Evolutionary conservation across 1,284 basidiomycete genomes (phyloP).

Genomic region (Ganoderma lucidum): DNA sequence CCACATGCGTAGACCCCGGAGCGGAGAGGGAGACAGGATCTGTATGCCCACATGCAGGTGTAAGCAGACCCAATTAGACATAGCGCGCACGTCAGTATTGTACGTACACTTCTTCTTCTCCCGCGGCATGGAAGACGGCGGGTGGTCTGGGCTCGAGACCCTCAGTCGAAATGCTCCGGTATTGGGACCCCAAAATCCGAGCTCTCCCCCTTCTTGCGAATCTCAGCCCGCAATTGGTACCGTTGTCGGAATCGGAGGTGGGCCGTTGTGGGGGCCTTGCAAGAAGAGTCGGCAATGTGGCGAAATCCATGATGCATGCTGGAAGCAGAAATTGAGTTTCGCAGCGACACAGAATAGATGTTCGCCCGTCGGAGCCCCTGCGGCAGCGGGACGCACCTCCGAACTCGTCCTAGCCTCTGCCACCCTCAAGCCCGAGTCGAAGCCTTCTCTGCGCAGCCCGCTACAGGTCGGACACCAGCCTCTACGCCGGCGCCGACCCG

Average conservation of each 20-base stretch:
- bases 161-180: background rate
- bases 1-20: background rate
- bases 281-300: background rate
- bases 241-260: no score
- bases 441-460: background rate
- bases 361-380: background rate
- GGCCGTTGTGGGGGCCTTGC: no score
- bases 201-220: no score
- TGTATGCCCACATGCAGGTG: background rate
- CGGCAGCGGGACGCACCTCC: background rate
- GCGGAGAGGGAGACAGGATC: background rate
- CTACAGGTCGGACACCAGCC: background rate
- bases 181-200: background rate
- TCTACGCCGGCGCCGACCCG: conserved; percentile 1
- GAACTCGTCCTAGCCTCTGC: background rate
- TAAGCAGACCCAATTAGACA: background rate
- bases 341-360: background rate
- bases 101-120: background rate
- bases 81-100: background rate
- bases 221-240: no score
- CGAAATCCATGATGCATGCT: background rate
- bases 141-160: background rate
- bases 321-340: background rate
- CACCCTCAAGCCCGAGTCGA: background rate
- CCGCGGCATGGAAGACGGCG: conserved; percentile 5